Base-by-base conservation (phyloP, 768 basidiomycete genomes). In the Cystobasidium ongulense region DNA sequence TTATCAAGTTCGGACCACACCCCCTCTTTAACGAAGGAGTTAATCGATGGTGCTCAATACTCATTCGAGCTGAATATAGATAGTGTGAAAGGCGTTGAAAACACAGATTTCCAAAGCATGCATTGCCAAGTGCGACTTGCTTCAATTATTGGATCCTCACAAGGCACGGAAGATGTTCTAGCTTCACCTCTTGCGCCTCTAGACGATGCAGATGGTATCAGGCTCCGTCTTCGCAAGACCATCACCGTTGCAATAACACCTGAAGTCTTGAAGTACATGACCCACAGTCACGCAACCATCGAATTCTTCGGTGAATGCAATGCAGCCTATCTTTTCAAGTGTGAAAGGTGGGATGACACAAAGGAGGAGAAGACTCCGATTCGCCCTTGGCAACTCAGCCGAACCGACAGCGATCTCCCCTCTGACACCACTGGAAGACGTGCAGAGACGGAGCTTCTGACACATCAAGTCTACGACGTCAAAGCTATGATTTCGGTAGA, bases 261-360 rank as follows among this genome's bases (percentile, higher is more conserved):
- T 36, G 90, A 88, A 79, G 88, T 91, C 13, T 81, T 91, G 57
- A 84, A 83, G 31, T 87, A 93, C 79, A 81, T 97, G 43, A 85
- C 86, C 36, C 85, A 87, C 74, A 88, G 88, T 25, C 91, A 92
- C 80, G 90, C 89, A 1, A 88, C 89, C 1, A 85, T 99, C 78
- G 91, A 96, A 78, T 90, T 98, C 81, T 97, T 94, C 77, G 95
- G 90, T 17, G 85, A 88, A 7, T 84, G 89, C 74, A 87, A 86
- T 63, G 86, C 91, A 17, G 89, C 88, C 18, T 98, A 95, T 81
- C 81, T 98, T 77, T 89, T 91, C 75, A 87, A 92, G 5, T 83
- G 97, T 81, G 92, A 93, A 78, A 86, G 90, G 71, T 96, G 92
- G 93, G 95, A 97, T 79, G 90, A 93, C 79, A 85, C 90, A 87